These are phyloP conservation scores for Trichophyton mentagrophytes DNA, from an alignment of 2,329 filamentous ascomycete genomes.

Conservation along the genomic window DNA sequence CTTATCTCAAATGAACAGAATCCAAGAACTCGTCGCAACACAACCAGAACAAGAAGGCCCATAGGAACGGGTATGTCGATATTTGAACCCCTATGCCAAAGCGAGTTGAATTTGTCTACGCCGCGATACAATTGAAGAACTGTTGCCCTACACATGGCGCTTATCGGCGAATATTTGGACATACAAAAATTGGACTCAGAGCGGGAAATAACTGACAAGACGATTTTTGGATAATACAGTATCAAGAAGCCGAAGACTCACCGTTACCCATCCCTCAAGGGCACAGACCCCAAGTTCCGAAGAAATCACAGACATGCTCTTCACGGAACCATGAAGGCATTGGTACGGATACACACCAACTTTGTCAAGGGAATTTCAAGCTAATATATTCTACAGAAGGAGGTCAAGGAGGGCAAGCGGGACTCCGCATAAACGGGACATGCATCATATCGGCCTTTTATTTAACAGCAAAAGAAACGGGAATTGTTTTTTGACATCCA, in stretches of 20 bases:
- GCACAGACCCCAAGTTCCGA: conserved; percentile 98
- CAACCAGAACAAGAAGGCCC: conserved; percentile 96
- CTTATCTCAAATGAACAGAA: conserved; percentile 44
- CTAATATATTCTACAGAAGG: conserved; percentile 57
- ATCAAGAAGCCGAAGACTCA: conserved; percentile 99
- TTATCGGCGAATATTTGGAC: not conserved
- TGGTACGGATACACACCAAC: conserved; percentile 51
- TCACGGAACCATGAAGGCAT: conserved; percentile 93
- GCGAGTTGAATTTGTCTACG: not conserved
- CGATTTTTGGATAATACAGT: conserved; percentile 38
- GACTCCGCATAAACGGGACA: conserved; percentile 58
- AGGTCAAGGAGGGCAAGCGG: conserved; percentile 91
- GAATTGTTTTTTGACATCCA: not conserved
- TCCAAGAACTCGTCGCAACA: conserved; percentile 99
- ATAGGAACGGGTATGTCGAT: conserved; percentile 84
- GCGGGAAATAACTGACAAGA: conserved; percentile 2
- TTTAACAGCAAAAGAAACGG: not conserved
- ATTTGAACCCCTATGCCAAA: not conserved
- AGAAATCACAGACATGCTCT: conserved; percentile 99
- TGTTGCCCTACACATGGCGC: not conserved
- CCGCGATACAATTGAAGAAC: not conserved
- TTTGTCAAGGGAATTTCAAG: not conserved
- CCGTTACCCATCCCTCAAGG: conserved; percentile 97
- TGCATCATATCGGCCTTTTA: conserved; percentile 5
- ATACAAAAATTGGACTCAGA: not conserved